phyloP scores from a whole-genome alignment of 225 moss, liverwort and hornwort species.

The Straminergon stramineum region DNA sequence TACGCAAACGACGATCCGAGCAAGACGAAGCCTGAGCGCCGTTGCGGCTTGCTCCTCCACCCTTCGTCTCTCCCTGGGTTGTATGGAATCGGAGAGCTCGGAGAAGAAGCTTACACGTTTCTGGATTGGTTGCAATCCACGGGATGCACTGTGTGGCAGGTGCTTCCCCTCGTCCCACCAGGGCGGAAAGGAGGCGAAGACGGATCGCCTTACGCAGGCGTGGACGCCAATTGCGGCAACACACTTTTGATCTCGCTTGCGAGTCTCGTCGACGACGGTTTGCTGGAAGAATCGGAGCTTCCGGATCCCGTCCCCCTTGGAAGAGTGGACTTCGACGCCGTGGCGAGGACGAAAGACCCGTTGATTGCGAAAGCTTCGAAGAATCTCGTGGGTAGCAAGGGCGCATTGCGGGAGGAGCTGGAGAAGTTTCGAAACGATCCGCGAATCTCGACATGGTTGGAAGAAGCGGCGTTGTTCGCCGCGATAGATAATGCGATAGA shows the following conservation, averaged over 20 bases:
- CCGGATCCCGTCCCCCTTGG: constrained; percentile 18
- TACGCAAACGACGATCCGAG: constrained; percentile 42
- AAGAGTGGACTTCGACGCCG: constrained; percentile 44
- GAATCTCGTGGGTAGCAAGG: constrained; percentile 43
- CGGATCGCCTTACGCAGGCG: constrained; percentile 82
- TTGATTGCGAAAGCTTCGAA: constrained; percentile 61
- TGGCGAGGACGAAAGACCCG: constrained; percentile 65
- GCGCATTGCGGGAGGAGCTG: constrained; percentile 43
- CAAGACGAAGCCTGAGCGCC: neutral
- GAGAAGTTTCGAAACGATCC: constrained; percentile 51
- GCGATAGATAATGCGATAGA: constrained; percentile 50
- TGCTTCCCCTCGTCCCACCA: constrained; percentile 81
- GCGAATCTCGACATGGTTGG: constrained; percentile 65
- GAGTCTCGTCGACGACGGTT: constrained; percentile 36
- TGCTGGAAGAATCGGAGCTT: neutral
- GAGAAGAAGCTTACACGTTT: constrained; percentile 25
- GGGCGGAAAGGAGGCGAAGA: constrained; percentile 82
- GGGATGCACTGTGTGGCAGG: constrained; percentile 59
- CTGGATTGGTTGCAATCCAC: constrained; percentile 45
- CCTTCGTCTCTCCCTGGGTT: constrained; percentile 43
- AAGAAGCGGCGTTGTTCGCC: constrained; percentile 81
- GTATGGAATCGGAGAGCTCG: constrained; percentile 49
- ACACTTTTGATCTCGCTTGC: constrained; percentile 69
- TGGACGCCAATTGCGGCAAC: constrained; percentile 89
- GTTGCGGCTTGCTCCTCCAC: constrained; percentile 46